phyloP scores from a whole-genome alignment of 331 rosid genomes.

The Pyracantha coccinea region DNA sequence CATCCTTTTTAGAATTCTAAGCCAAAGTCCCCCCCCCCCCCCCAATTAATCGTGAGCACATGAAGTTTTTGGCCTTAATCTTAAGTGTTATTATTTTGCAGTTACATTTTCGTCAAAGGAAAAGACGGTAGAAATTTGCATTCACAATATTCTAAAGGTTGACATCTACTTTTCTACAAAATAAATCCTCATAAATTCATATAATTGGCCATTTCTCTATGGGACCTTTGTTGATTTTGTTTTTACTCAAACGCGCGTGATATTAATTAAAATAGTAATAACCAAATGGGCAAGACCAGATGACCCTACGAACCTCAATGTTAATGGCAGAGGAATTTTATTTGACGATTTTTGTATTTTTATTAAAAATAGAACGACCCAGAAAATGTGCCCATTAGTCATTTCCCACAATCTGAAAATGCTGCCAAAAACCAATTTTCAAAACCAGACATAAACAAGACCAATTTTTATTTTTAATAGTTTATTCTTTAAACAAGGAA shows the following conservation, averaged over 20 bases:
- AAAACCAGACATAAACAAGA: not conserved
- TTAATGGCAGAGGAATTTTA: not conserved
- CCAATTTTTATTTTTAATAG: not conserved
- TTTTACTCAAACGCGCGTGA: not conserved
- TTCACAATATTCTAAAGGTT: not conserved
- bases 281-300: not conserved
- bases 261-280: not conserved
- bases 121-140: too few relatives aligned
- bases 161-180: not conserved
- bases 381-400: not conserved
- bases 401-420: not conserved
- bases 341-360: not conserved
- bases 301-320: constrained; percentile 10
- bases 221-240: not conserved
- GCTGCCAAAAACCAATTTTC: not conserved
- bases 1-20: too few relatives aligned
- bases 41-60: fast-evolving
- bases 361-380: not conserved
- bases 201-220: not conserved
- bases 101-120: too few relatives aligned
- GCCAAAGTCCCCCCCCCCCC: too few relatives aligned
- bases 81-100: too few relatives aligned
- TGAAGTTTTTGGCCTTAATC: too few relatives aligned
- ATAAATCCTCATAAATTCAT: not conserved
- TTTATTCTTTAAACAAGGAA: not conserved